phyloP scores from a whole-genome alignment of 2,329 filamentous ascomycete species.

The Diplodia intermedia region DNA sequence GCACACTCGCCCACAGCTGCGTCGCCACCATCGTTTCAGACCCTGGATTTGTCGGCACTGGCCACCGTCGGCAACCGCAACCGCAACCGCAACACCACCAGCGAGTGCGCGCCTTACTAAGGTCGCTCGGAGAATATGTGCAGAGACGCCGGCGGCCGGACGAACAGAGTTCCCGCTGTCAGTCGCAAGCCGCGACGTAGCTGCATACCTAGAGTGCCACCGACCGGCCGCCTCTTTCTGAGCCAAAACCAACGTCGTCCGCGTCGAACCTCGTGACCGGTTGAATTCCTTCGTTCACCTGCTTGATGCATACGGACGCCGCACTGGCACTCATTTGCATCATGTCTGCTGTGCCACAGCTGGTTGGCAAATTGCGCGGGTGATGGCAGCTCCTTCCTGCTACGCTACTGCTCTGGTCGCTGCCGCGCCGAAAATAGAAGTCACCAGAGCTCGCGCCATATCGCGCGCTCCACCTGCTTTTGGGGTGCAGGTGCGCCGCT shows the following conservation, averaged over 20 bases:
- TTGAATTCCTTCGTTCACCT: neutral
- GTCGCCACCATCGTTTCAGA: constrained; percentile 24
- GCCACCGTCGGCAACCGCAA: neutral
- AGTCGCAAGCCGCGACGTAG: neutral
- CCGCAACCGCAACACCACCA: neutral
- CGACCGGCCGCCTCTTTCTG: neutral
- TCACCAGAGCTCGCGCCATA: neutral
- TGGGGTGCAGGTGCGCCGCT: constrained; percentile 6
- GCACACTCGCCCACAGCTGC: constrained; percentile 10
- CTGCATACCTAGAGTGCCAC: constrained; percentile 15
- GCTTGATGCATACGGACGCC: neutral
- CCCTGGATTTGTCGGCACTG: neutral
- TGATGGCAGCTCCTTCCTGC: too few relatives aligned
- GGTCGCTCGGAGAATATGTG: constrained; percentile 9
- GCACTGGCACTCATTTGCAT: neutral
- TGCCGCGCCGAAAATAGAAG: too few relatives aligned
- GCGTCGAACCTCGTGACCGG: neutral
- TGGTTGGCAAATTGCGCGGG: neutral
- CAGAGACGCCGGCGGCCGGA: neutral
- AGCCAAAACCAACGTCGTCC: constrained; percentile 14
- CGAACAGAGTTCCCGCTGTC: neutral
- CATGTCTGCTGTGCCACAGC: constrained; percentile 4
- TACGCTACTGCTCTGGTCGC: too few relatives aligned
- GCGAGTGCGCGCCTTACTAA: neutral
- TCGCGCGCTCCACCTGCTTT: constrained; percentile 6